These are phyloP conservation scores for Stagonosporopsis cucurbitacearum DNA, from an alignment of 2,329 filamentous ascomycete genomes.

Conservation along the genomic window DNA sequence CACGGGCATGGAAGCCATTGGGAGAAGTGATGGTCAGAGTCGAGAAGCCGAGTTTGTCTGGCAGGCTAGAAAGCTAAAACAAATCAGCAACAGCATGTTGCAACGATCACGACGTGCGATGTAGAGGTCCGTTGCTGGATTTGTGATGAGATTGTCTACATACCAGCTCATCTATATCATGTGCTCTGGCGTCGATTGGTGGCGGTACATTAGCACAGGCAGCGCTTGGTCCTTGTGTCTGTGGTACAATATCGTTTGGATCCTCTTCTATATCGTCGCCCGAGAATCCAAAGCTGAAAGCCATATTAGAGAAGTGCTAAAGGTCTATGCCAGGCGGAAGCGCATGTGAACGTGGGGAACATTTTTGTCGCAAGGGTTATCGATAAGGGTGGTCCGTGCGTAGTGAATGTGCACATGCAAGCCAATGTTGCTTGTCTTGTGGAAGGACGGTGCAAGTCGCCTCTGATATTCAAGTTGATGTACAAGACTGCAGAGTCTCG, in stretches of 20 bases:
- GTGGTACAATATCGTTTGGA: conserved; percentile 41
- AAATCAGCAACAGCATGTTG: background rate
- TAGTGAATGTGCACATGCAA: conserved; percentile 6
- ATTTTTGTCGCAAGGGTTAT: conserved; percentile 19
- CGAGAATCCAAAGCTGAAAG: conserved; percentile 65
- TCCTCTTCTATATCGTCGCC: conserved; percentile 65
- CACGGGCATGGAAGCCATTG: conserved; percentile 58
- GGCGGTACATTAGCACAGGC: conserved; percentile 28
- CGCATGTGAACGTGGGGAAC: conserved; percentile 18
- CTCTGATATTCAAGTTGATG: background rate
- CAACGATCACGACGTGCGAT: background rate
- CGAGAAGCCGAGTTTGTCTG: conserved; percentile 76
- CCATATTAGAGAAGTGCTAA: conserved; percentile 25
- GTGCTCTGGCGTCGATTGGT: conserved; percentile 48
- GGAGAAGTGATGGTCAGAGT: conserved; percentile 67
- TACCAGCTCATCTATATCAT: conserved; percentile 58
- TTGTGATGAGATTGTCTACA: conserved; percentile 22
- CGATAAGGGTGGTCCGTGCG: conserved; percentile 11
- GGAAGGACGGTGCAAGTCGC: background rate
- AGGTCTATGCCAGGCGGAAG: background rate
- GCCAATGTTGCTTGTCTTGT: background rate
- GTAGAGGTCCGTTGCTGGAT: background rate
- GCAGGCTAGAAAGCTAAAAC: conserved; percentile 62
- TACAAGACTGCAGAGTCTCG: background rate
- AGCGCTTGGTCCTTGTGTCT: conserved; percentile 8